Evolutionary conservation across 73 alveolate genomes (phyloP).

Genomic region (Tetrahymena elliotti): DNA sequence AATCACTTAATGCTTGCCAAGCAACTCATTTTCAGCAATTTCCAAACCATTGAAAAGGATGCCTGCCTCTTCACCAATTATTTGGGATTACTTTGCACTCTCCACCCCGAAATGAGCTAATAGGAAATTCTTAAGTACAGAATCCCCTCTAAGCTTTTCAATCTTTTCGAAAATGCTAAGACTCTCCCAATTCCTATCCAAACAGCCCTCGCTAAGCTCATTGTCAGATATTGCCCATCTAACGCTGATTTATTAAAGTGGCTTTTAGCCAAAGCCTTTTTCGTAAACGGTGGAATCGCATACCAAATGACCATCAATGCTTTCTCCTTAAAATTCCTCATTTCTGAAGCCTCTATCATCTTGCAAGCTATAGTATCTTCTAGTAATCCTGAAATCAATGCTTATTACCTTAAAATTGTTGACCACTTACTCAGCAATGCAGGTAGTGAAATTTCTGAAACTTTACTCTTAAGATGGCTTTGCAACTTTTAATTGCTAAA

Average conservation of each 20-base stretch:
- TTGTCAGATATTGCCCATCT: not conserved
- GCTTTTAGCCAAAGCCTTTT: not conserved
- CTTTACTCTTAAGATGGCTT: not conserved
- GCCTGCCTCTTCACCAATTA: not conserved
- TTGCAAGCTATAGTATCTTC: not conserved
- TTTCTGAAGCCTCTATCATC: not conserved
- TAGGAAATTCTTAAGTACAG: not conserved
- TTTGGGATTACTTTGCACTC: not conserved
- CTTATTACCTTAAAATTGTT: not conserved
- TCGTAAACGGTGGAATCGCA: not conserved
- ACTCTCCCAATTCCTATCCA: not conserved
- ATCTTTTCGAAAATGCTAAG: not conserved
- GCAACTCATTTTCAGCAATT: not conserved
- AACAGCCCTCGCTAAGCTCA: not conserved
- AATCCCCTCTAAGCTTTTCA: not conserved
- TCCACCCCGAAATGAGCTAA: not conserved
- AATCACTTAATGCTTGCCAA: not conserved
- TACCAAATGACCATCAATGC: not conserved
- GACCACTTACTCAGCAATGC: not conserved
- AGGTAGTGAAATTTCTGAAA: not conserved
- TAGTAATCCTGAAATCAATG: not conserved
- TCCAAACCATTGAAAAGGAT: not conserved
- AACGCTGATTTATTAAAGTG: not conserved
- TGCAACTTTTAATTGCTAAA: not conserved
- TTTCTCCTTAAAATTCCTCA: not conserved